These are phyloP conservation scores for Colletotrichum sp. DNA, from an alignment of 2,329 filamentous ascomycete species.

Conservation along the genomic window DNA sequence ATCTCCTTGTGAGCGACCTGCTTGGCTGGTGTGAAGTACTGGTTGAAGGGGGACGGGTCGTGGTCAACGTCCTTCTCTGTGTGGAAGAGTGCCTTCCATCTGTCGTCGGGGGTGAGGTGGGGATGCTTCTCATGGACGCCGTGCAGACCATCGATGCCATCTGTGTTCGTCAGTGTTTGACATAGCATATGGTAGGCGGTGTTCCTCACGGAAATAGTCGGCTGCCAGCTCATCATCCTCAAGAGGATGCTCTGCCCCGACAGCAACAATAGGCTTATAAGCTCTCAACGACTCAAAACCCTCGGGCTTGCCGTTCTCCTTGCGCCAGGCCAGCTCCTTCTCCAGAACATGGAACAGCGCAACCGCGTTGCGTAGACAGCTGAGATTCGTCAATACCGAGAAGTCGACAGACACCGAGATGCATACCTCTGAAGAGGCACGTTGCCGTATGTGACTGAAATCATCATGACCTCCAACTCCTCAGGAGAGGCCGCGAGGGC, in stretches of 20 bases:
- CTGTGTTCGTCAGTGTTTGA: conserved; percentile 42
- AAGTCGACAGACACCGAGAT: not conserved
- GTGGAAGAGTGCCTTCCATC: conserved; percentile 73
- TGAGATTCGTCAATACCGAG: conserved; percentile 34
- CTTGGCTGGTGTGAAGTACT: conserved; percentile 78
- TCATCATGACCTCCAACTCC: conserved; percentile 83
- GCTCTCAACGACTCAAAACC: conserved; percentile 77
- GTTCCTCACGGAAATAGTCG: conserved; percentile 82
- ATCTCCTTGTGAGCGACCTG: conserved; percentile 83
- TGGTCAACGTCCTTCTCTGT: conserved; percentile 36
- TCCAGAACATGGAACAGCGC: conserved; percentile 92
- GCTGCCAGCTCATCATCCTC: conserved; percentile 82
- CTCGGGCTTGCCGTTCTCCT: conserved; percentile 66
- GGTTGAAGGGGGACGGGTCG: conserved; percentile 45
- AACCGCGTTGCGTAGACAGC: conserved; percentile 87
- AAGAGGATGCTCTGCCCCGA: conserved; percentile 85
- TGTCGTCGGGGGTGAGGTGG: conserved; percentile 75
- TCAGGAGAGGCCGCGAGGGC: conserved; percentile 82
- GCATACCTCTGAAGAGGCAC: conserved; percentile 80
- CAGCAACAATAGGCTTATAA: conserved; percentile 81
- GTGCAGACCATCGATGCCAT: conserved; percentile 78
- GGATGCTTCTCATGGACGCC: conserved; percentile 78
- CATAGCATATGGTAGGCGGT: not conserved
- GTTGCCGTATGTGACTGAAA: conserved; percentile 94
- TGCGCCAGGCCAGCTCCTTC: conserved; percentile 86